These are phyloP conservation scores for Citrus trifoliata DNA, from an alignment of 345 rosid species.

Conservation along the genomic window DNA sequence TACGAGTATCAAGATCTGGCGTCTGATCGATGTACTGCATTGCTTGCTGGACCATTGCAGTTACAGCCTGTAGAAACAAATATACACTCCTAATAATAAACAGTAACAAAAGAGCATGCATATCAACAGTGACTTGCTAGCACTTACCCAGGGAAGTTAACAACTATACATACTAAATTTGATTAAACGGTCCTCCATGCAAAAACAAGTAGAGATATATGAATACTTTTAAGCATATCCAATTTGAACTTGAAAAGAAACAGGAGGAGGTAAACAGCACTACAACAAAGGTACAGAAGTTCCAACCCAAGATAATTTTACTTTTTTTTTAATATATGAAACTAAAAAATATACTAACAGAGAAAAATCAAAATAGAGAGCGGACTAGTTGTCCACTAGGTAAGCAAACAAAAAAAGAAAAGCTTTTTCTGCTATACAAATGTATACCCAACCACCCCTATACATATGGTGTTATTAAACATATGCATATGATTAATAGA, in stretches of 20 bases:
- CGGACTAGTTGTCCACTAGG: no score
- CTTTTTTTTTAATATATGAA: neutral
- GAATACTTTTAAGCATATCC: neutral
- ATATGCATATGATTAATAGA: neutral
- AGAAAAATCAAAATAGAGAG: no score
- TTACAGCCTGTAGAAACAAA: constrained; percentile 62
- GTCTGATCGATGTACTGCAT: constrained; percentile 94
- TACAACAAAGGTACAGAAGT: neutral
- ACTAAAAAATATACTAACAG: no score
- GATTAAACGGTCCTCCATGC: neutral
- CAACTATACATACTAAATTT: neutral
- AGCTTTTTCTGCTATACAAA: no score
- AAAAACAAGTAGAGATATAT: neutral
- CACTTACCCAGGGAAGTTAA: neutral
- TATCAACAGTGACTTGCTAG: neutral
- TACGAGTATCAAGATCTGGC: constrained; percentile 82
- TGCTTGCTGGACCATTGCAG: constrained; percentile 98
- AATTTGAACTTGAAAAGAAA: neutral
- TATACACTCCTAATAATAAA: neutral
- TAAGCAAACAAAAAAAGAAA: no score
- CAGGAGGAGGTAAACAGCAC: neutral
- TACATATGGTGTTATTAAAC: neutral
- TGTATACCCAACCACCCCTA: no score
- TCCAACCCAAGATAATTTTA: neutral
- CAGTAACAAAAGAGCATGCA: neutral